Evolutionary conservation across 1,284 basidiomycete genomes (phyloP).

Genomic region (Apiotrichum porosum): DNA sequence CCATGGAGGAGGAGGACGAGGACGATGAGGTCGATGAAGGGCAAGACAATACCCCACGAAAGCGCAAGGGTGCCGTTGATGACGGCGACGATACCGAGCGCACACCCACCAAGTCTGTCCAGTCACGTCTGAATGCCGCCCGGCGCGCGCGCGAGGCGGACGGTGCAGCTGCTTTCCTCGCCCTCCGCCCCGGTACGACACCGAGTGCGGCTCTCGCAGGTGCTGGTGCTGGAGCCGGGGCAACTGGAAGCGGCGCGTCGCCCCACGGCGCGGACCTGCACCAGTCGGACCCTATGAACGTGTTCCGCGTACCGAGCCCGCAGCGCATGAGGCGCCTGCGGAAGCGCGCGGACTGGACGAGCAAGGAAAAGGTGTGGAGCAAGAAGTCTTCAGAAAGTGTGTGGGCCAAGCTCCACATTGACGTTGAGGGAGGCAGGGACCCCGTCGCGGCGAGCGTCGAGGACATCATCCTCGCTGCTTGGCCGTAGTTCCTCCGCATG

Average conservation of each 20-base stretch:
- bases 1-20: constrained; percentile 13
- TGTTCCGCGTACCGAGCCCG: not conserved
- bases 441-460: no score
- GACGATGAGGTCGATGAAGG: constrained; percentile 3
- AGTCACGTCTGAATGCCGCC: not conserved
- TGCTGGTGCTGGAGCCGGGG: no score
- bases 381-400: no score
- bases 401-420: no score
- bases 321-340: not conserved
- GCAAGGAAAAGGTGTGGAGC: constrained; percentile 10
- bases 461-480: constrained; percentile 3
- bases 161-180: constrained; percentile 33
- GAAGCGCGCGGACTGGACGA: constrained; percentile 9
- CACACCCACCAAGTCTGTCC: constrained; percentile 8
- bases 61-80: constrained; percentile 6
- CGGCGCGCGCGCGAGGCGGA: constrained; percentile 15
- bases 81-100: constrained; percentile 12
- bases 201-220: no score
- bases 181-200: constrained; percentile 28
- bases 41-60: not conserved
- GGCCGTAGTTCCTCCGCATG: not conserved
- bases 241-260: not conserved
- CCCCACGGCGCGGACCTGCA: not conserved
- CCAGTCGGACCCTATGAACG: no score
- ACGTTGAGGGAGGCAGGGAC: no score